Evolutionary conservation across 441 rosid genomes (phyloP).

Genomic region (Jatropha podagrica): DNA sequence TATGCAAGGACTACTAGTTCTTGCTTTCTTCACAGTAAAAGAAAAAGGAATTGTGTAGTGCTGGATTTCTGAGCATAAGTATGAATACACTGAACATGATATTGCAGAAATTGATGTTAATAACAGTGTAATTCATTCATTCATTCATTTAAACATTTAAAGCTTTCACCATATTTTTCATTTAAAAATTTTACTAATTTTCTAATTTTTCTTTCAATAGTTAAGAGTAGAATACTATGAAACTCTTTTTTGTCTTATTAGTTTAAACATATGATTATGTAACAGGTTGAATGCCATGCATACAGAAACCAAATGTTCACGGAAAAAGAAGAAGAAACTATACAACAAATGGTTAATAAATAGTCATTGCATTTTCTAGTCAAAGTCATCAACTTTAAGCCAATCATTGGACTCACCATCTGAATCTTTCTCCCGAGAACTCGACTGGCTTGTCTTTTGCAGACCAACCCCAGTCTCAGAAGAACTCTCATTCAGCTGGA

Average conservation of each 20-base stretch:
- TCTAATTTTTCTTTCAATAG: too few relatives aligned
- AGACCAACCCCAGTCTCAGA: constrained; percentile 23
- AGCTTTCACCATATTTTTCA: too few relatives aligned
- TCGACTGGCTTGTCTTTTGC: constrained; percentile 39
- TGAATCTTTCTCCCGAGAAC: constrained; percentile 48
- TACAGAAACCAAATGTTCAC: not conserved
- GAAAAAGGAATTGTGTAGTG: constrained; percentile 18
- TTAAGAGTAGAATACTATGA: too few relatives aligned
- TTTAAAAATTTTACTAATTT: too few relatives aligned
- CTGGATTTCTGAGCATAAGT: constrained; percentile 63
- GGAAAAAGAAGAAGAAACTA: constrained; percentile 19
- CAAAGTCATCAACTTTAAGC: constrained; percentile 58
- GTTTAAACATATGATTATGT: constrained; percentile 13
- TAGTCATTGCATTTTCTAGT: constrained; percentile 31
- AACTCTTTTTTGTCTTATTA: constrained; percentile 1
- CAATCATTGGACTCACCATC: constrained; percentile 67
- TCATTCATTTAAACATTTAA: not conserved
- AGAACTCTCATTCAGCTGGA: constrained; percentile 40
- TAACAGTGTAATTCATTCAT: constrained; percentile 61
- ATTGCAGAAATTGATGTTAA: constrained; percentile 51
- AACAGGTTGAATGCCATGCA: constrained; percentile 19
- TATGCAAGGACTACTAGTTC: not conserved
- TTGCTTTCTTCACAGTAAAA: not conserved
- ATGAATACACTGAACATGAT: constrained; percentile 59
- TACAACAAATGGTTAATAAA: constrained; percentile 26